phyloP scores from a whole-genome alignment of 495 filamentous ascomycete species.

The Barbatosphaeria neglecta region DNA sequence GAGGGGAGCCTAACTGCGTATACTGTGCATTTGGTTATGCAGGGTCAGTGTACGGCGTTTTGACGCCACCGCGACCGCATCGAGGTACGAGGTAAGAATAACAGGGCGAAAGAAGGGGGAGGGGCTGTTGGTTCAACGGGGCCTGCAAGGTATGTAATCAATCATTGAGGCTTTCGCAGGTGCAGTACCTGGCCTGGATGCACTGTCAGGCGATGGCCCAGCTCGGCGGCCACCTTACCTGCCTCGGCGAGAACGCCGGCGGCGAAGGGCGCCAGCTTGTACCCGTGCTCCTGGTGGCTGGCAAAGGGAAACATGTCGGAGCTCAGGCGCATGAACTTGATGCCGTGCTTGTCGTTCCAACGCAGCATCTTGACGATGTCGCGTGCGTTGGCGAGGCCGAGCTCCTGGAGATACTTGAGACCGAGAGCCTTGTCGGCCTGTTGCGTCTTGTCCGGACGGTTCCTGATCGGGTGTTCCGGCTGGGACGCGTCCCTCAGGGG shows the following conservation, averaged over 20 bases:
- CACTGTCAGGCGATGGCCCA: slow-evolving; percentile 77
- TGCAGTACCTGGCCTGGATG: slow-evolving; percentile 78
- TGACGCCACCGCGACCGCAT: not conserved
- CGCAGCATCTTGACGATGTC: slow-evolving; percentile 77
- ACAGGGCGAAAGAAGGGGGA: no score
- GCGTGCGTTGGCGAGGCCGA: slow-evolving; percentile 71
- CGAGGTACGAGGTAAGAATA: no score
- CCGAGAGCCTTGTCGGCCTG: slow-evolving; percentile 49
- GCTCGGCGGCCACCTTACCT: slow-evolving; percentile 64
- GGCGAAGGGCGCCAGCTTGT: slow-evolving; percentile 79
- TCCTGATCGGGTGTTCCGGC: slow-evolving; percentile 70
- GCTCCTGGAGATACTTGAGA: slow-evolving; percentile 57
- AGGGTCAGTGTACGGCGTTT: slow-evolving; percentile 6
- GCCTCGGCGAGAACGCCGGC: slow-evolving; percentile 63
- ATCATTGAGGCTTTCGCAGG: no score
- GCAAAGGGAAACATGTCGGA: slow-evolving; percentile 98
- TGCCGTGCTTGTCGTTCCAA: slow-evolving; percentile 90
- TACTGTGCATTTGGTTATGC: no score
- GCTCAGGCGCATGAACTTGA: slow-evolving; percentile 84
- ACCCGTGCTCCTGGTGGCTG: slow-evolving; percentile 76
- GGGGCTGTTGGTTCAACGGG: no score
- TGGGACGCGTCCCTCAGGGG: slow-evolving; percentile 62
- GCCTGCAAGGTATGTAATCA: no score
- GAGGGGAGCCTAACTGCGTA: slow-evolving; percentile 78
- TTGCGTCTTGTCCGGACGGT: slow-evolving; percentile 63